Conservation (phyloP, 805 yeast species). For the Geotrichum ghanense region DNA sequence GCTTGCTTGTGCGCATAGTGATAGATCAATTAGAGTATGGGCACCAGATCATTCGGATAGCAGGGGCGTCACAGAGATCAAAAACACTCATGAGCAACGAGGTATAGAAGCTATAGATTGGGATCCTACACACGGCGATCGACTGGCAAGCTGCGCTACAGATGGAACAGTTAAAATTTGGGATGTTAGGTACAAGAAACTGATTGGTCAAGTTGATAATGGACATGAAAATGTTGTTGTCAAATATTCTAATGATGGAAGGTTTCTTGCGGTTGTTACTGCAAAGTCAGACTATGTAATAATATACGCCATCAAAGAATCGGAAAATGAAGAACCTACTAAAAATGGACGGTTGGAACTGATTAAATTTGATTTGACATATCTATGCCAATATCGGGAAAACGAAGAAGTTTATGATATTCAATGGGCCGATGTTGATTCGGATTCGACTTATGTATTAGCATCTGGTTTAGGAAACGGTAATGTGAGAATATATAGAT, state of each 20-base stretch:
- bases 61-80: constrained; percentile 25
- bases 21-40: constrained; percentile 26
- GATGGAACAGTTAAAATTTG: constrained; percentile 38
- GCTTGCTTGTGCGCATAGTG: constrained; percentile 22
- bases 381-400: constrained; percentile 18
- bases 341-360: constrained; percentile 14
- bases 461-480: constrained; percentile 42
- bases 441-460: constrained; percentile 24
- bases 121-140: constrained; percentile 36
- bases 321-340: constrained; percentile 22
- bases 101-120: constrained; percentile 33
- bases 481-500: constrained; percentile 19
- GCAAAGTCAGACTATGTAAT: constrained; percentile 26
- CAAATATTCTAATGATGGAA: constrained; percentile 37
- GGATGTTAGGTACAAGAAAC: constrained; percentile 30
- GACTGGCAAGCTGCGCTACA: constrained; percentile 38
- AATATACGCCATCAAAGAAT: constrained; percentile 26
- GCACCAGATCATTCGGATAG: constrained; percentile 27
- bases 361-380: not conserved
- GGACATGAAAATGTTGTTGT: constrained; percentile 16
- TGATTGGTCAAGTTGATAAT: constrained; percentile 25
- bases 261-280: constrained; percentile 34
- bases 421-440: constrained; percentile 23
- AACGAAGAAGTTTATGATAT: constrained; percentile 26
- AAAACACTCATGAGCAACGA: constrained; percentile 29